Evolutionary conservation across 2,329 filamentous ascomycete genomes (phyloP).

Genomic region (Venturia oleaginea): DNA sequence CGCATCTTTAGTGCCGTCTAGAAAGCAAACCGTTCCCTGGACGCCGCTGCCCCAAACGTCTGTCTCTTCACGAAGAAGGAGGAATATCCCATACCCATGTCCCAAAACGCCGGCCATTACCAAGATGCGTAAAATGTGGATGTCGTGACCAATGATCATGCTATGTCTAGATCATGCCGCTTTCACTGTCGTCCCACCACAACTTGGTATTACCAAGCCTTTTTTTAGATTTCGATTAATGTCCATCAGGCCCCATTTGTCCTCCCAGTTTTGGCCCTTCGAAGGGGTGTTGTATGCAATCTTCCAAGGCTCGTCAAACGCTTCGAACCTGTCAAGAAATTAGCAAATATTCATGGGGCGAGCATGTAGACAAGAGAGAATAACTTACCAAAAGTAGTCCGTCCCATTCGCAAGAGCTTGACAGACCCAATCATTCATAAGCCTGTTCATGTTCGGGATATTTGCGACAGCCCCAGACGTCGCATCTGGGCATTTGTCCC

Average conservation of each 20-base stretch:
- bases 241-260: constrained; percentile 91
- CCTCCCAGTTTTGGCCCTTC: constrained; percentile 65
- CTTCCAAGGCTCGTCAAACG: constrained; percentile 97
- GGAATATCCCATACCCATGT: background rate
- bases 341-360: constrained; percentile 2
- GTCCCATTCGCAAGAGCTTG: constrained; percentile 70
- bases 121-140: background rate
- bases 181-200: constrained; percentile 59
- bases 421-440: constrained; percentile 82
- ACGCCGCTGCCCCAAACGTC: background rate
- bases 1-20: background rate
- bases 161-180: background rate
- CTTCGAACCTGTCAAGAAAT: constrained; percentile 57
- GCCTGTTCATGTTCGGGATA: constrained; percentile 71
- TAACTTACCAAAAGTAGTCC: constrained; percentile 77
- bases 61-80: background rate
- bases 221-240: constrained; percentile 73
- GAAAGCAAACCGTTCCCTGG: background rate
- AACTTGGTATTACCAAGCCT: constrained; percentile 80
- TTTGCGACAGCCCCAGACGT: constrained; percentile 65
- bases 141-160: background rate
- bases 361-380: background rate
- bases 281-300: constrained; percentile 52
- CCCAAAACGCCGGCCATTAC: background rate
- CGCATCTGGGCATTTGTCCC: constrained; percentile 45